Percentiles rank a stretch among this genome's conserved stretches.
These are phyloP conservation scores for Zychaea mexicana DNA, from an alignment of 371 early-diverging fungal genomes.

Conservation along the genomic window DNA sequence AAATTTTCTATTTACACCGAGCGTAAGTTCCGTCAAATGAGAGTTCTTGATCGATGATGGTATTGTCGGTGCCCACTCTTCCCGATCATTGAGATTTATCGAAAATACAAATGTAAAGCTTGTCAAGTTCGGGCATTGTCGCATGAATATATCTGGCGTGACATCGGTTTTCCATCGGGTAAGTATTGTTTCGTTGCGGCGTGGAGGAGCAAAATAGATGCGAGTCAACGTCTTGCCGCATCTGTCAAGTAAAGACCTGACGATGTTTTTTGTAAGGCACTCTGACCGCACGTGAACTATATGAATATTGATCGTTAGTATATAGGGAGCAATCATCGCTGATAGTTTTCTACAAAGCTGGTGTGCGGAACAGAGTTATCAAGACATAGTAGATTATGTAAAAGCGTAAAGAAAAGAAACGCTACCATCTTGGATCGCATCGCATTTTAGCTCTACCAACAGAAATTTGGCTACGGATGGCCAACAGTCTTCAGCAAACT, in stretches of 20 bases:
- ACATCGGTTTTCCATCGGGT: not conserved
- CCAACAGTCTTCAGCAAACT: not conserved
- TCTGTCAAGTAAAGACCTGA: not conserved
- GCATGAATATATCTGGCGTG: not conserved
- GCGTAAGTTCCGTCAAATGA: not conserved
- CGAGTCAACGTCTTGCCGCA: not conserved
- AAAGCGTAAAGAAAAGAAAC: not conserved
- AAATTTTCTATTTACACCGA: not conserved
- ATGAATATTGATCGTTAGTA: not conserved
- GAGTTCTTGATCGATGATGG: not conserved
- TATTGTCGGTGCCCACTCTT: not conserved
- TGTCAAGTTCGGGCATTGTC: not conserved
- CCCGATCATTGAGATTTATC: not conserved
- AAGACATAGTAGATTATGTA: too few relatives aligned
- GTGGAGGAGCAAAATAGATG: not conserved
- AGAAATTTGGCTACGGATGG: not conserved
- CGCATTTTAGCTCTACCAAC: not conserved
- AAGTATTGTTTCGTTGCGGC: not conserved
- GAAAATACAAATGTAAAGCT: not conserved
- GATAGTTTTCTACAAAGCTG: too few relatives aligned
- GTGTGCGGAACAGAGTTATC: too few relatives aligned
- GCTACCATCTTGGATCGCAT: not conserved
- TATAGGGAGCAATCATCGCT: too few relatives aligned
- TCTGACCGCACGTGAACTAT: not conserved
- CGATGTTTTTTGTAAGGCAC: not conserved